Evolutionary conservation across 73 alveolate species (phyloP), one percentile per base, ranked within the genome.

Genomic region (Paramecium octaurelia): DNA sequence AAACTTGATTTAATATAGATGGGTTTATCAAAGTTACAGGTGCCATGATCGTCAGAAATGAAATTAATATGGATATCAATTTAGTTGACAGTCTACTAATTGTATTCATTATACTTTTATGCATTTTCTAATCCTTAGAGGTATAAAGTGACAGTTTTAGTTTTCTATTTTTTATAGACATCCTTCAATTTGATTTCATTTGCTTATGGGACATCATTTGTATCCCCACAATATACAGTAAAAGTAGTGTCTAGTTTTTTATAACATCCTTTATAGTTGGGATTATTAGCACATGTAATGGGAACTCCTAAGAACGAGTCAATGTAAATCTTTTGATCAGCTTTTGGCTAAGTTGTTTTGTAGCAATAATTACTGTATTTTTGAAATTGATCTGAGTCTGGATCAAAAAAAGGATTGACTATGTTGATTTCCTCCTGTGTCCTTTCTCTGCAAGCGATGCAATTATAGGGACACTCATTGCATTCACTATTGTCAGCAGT

Each of bases 391-490:
- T 75, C 38, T 7, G 18, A 38, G 38, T 42, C 60, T 4, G 91
- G 91, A 48, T 42, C 24, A 48, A 80, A 80, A 21, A 42, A 80
- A 2, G 40, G 70, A 48, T 80, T 80, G 23, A 80, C 59, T 34
- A 3, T 2, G 11, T 35, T 40, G 23, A 44, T 80, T 48, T 80
- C 70, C 10, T 43, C 29, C 24, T 42, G 7, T 2, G 57, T 80
- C 46, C 91, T 80, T 44, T 40, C 70, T 43, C 73, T 40, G 48
- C 91, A 80, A 44, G 91, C 91, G 9, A 80, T 43, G 11, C 91
- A 80, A 80, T 80, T 43, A 18, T 42, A 23, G 1, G 91, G 91
- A 80, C 91, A 80, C 9, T 80, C 76, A 42, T 43, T 80, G 46
- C 91, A 80, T 43, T 80, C 31, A 44, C 77, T 80, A 20, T 18